phyloP scores from a whole-genome alignment of 805 yeast genomes.

The Debaryomyces hansenii region DNA sequence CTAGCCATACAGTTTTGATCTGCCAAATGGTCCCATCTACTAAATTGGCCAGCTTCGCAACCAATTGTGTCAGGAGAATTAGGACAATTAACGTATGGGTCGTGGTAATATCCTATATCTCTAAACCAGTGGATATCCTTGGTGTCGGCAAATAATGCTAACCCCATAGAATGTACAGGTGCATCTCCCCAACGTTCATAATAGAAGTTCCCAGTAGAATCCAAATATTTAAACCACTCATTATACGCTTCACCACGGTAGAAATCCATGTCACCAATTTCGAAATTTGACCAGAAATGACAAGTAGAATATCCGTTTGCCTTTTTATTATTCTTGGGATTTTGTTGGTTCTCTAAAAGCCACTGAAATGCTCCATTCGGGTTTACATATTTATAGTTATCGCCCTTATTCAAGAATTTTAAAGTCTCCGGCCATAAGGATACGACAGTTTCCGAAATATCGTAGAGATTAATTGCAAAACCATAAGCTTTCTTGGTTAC shows the following conservation, averaged over 20 bases:
- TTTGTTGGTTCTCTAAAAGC: constrained; percentile 51
- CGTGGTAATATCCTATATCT: constrained; percentile 76
- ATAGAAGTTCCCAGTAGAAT: constrained; percentile 74
- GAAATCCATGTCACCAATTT: constrained; percentile 82
- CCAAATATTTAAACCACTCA: constrained; percentile 63
- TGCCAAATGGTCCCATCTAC: constrained; percentile 49
- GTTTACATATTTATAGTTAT: constrained; percentile 55
- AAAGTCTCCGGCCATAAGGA: constrained; percentile 72
- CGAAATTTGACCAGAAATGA: constrained; percentile 91
- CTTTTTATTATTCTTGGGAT: constrained; percentile 41
- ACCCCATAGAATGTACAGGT: constrained; percentile 80
- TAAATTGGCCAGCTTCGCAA: constrained; percentile 58
- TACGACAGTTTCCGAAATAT: constrained; percentile 61
- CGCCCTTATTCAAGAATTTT: constrained; percentile 54
- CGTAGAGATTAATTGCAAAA: constrained; percentile 67
- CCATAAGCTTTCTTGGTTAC: constrained; percentile 72
- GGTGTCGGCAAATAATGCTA: constrained; percentile 70
- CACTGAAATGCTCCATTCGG: constrained; percentile 52
- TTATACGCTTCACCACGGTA: constrained; percentile 67
- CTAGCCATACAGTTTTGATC: constrained; percentile 74
- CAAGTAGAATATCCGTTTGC: constrained; percentile 64
- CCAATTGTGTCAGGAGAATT: constrained; percentile 41
- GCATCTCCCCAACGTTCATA: constrained; percentile 96
- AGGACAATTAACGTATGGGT: constrained; percentile 79
- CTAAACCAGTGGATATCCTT: constrained; percentile 79